A percentile compares a stretch with the other conserved stretches of the same genome.
phyloP scores from a whole-genome alignment of 108 stramenopile genomes.

The Cylindrotheca fusiformis region DNA sequence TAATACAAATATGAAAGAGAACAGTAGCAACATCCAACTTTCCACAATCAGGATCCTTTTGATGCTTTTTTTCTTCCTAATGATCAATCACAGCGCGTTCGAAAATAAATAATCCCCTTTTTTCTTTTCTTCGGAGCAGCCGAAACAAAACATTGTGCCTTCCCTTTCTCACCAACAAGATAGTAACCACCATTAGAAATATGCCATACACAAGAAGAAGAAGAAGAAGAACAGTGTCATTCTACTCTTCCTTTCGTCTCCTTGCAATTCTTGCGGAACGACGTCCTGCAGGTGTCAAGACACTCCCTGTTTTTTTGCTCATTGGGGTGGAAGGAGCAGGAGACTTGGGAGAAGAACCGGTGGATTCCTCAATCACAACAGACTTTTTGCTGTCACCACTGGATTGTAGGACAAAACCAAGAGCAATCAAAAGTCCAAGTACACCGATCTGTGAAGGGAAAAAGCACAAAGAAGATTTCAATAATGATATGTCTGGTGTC shows the following conservation, averaged over 20 bases:
- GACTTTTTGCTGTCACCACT: background rate
- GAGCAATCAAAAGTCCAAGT: background rate
- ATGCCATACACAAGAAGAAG: background rate
- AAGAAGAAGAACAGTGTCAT: background rate
- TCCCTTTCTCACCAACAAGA: background rate
- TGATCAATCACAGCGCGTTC: background rate
- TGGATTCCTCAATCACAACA: background rate
- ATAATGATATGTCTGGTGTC: background rate
- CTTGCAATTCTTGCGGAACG: constrained; percentile 56
- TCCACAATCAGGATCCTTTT: background rate
- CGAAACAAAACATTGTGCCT: too few species aligned
- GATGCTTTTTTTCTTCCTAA: background rate
- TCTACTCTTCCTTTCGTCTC: constrained; percentile 38
- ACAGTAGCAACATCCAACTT: background rate
- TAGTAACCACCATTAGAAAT: background rate
- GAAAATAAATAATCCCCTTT: too few species aligned
- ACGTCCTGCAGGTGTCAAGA: constrained; percentile 51
- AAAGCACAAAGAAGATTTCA: background rate
- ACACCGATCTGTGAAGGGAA: background rate
- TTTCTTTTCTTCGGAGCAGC: background rate
- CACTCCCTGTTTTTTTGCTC: constrained; percentile 35
- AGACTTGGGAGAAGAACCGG: background rate
- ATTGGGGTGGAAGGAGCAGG: constrained; percentile 13
- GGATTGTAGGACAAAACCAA: background rate
- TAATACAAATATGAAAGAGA: background rate